These are phyloP conservation scores for Fusarium buharicum DNA, from an alignment of 2,329 filamentous ascomycete species.

Conservation along the genomic window DNA sequence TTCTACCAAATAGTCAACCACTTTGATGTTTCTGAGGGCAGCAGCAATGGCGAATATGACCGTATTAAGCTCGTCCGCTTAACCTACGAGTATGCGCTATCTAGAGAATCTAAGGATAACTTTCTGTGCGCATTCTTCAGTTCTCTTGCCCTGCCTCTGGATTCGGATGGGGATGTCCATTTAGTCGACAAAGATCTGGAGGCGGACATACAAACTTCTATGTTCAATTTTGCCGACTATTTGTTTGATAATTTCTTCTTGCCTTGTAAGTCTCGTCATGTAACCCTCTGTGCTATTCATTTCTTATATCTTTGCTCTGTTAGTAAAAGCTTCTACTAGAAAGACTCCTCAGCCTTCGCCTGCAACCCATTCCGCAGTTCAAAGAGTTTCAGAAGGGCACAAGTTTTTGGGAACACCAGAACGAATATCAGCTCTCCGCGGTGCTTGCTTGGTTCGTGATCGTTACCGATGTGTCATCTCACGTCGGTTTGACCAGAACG, in stretches of 20 bases:
- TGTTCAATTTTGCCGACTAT: conserved; percentile 7
- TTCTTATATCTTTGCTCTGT: background rate
- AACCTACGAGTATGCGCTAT: conserved; percentile 4
- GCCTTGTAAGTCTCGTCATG: background rate
- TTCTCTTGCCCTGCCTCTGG: background rate
- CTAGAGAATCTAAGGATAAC: background rate
- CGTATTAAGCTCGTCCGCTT: conserved; percentile 8
- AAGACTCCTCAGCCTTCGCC: conserved; percentile 15
- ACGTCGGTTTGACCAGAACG: conserved; percentile 3
- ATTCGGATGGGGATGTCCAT: background rate
- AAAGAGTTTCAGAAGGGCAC: conserved; percentile 1
- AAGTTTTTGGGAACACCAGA: conserved; percentile 8
- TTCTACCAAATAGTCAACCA: conserved; percentile 8
- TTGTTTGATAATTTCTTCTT: conserved; percentile 16
- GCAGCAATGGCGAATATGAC: background rate
- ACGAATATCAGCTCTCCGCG: conserved; percentile 2
- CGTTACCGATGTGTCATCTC: conserved; percentile 20
- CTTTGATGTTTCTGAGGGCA: background rate
- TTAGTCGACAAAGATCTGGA: background rate
- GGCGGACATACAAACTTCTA: background rate
- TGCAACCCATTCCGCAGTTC: conserved; percentile 10
- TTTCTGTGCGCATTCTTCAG: conserved; percentile 4
- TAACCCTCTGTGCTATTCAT: background rate
- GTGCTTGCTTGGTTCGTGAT: conserved; percentile 10
- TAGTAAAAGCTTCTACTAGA: conserved; percentile 12